Conservation (phyloP, 441 rosid genomes). For the Biscutella laevigata region DNA sequence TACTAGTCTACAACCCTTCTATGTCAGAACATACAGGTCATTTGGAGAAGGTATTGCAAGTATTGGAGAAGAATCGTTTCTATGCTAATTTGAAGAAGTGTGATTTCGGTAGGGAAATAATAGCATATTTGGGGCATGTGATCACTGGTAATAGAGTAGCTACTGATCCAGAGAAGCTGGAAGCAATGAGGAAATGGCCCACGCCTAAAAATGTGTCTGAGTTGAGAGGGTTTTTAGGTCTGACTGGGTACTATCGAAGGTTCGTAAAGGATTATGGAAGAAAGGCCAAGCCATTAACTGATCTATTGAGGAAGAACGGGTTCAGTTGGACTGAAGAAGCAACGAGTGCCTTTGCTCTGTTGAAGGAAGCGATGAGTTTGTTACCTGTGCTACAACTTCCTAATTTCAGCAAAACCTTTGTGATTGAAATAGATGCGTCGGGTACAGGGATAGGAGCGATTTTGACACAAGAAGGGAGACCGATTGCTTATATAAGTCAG, state of each 20-base stretch:
- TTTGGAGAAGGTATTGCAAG: no score
- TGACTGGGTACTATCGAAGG: background rate
- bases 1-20: background rate
- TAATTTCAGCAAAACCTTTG: background rate
- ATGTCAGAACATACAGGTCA: no score
- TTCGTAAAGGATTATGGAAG: background rate
- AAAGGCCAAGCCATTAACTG: no score
- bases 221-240: background rate
- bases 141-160: no score
- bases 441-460: background rate
- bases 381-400: background rate
- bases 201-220: background rate
- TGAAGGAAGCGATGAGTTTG: fast-evolving
- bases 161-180: background rate
- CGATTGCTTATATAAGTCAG: background rate
- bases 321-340: no score
- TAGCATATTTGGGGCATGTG: no score
- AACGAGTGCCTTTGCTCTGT: no score
- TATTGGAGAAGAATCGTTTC: no score
- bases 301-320: no score
- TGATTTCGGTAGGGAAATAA: no score
- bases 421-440: background rate
- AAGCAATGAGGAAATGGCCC: background rate
- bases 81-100: background rate
- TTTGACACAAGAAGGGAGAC: background rate